Percentiles rank a stretch among this genome's conserved stretches.
phyloP scores from a whole-genome alignment of 306 rosid genomes.

The Quercus suber region DNA sequence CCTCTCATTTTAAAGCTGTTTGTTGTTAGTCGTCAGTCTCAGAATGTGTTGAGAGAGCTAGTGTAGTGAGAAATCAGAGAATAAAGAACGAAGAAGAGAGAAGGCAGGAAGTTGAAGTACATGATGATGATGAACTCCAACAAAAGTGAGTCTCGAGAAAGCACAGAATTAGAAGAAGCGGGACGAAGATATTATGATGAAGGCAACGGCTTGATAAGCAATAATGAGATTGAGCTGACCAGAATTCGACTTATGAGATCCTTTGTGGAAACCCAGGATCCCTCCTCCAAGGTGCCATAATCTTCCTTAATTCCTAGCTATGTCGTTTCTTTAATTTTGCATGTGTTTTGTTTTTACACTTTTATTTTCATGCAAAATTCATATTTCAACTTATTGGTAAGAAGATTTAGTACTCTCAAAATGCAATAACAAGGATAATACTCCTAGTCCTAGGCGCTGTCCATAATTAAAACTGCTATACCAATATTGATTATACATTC shows the following conservation, averaged over 20 bases:
- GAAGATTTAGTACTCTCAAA: neutral
- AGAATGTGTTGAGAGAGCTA: neutral
- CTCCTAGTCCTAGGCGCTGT: too few species aligned
- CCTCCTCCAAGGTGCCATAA: conserved; percentile 20
- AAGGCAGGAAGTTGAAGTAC: neutral
- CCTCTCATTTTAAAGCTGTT: neutral
- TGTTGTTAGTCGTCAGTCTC: neutral
- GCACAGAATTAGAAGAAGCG: neutral
- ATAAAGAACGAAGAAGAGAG: neutral
- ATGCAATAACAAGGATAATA: neutral
- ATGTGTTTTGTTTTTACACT: neutral
- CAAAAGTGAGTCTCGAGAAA: neutral
- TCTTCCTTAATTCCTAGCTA: neutral
- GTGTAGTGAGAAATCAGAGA: neutral
- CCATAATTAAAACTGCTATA: too few species aligned
- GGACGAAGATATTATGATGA: neutral
- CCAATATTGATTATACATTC: neutral
- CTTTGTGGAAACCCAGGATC: conserved; percentile 20
- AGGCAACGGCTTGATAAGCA: neutral
- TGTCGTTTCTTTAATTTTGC: neutral
- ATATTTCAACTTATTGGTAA: neutral
- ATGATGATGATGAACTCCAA: neutral
- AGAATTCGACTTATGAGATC: conserved; percentile 22
- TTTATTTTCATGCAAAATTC: neutral
- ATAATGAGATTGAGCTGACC: conserved; percentile 1